phyloP scores from a whole-genome alignment of 345 rosid species.

The Diplotaxis tenuifolia region DNA sequence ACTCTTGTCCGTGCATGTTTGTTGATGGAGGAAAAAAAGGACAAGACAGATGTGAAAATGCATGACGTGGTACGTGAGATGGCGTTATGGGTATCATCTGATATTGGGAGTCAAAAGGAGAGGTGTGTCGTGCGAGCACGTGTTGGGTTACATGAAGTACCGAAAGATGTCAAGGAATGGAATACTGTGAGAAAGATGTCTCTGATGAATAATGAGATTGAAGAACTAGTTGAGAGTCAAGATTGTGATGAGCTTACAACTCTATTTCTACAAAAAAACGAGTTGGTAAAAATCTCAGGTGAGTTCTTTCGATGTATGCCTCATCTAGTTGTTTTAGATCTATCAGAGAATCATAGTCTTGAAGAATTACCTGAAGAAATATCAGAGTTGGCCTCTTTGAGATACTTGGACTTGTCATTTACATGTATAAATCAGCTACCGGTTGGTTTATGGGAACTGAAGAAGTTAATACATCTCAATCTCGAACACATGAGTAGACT shows the following conservation, averaged over 20 bases:
- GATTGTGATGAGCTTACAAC: background rate
- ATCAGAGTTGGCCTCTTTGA: constrained; percentile 4
- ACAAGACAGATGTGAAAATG: background rate
- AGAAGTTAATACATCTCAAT: background rate
- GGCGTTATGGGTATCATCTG: background rate
- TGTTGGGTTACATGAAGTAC: background rate
- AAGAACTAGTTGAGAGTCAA: background rate
- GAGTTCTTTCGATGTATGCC: constrained; percentile 12
- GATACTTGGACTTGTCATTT: constrained; percentile 7
- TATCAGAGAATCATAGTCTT: background rate
- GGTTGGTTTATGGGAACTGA: background rate
- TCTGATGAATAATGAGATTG: background rate
- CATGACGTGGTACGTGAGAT: background rate
- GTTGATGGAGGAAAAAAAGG: background rate
- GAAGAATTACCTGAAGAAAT: background rate
- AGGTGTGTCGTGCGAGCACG: background rate
- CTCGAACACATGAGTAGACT: constrained; percentile 4
- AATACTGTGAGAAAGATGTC: background rate
- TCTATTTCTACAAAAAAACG: background rate
- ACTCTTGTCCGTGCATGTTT: too few species aligned
- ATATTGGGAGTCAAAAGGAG: background rate
- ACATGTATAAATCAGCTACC: constrained; percentile 11
- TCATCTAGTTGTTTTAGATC: background rate
- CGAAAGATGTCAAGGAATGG: background rate
- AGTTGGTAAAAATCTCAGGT: background rate